phyloP scores from a whole-genome alignment of 2,329 filamentous ascomycete species.

The Claviceps pusilla region DNA sequence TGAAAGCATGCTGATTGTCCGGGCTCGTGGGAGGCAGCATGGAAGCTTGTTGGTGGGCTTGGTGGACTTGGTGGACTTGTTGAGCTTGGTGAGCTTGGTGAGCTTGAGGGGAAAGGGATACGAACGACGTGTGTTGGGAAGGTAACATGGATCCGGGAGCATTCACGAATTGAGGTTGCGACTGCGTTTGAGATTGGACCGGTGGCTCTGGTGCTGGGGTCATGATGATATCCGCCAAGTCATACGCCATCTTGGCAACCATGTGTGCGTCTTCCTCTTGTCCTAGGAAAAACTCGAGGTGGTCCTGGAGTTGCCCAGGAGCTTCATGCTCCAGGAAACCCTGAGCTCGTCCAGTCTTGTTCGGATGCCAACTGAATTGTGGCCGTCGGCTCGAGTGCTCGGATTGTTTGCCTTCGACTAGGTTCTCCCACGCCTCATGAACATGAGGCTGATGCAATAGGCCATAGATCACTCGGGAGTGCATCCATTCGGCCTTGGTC shows the following conservation, averaged over 20 bases:
- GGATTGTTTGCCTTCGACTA: conserved; percentile 38
- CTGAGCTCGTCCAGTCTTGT: conserved; percentile 39
- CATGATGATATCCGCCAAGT: conserved; percentile 34
- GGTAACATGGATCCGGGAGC: conserved; percentile 10
- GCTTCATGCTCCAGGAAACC: conserved; percentile 48
- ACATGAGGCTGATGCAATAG: conserved; percentile 51
- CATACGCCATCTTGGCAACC: conserved; percentile 44
- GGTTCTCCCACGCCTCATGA: conserved; percentile 44
- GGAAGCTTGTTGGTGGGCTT: conserved; percentile 14
- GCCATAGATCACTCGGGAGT: conserved; percentile 52
- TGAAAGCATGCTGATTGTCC: conserved; percentile 13
- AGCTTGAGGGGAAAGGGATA: conserved; percentile 19
- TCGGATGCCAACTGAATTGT: conserved; percentile 46
- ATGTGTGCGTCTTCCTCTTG: conserved; percentile 40
- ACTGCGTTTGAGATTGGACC: background rate
- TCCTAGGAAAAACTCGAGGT: conserved; percentile 49
- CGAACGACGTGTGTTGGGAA: conserved; percentile 17
- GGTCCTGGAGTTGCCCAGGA: conserved; percentile 47
- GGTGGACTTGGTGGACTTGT: conserved; percentile 2
- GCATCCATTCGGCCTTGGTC: conserved; percentile 52
- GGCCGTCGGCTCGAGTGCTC: conserved; percentile 40
- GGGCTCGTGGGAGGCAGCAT: conserved; percentile 11
- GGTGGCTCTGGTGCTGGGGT: conserved; percentile 18
- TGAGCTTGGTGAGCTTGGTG: conserved; percentile 7
- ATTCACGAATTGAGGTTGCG: conserved; percentile 15